Evolutionary conservation across 768 basidiomycete genomes (phyloP).

Genomic region (Polyporus arcularius): DNA sequence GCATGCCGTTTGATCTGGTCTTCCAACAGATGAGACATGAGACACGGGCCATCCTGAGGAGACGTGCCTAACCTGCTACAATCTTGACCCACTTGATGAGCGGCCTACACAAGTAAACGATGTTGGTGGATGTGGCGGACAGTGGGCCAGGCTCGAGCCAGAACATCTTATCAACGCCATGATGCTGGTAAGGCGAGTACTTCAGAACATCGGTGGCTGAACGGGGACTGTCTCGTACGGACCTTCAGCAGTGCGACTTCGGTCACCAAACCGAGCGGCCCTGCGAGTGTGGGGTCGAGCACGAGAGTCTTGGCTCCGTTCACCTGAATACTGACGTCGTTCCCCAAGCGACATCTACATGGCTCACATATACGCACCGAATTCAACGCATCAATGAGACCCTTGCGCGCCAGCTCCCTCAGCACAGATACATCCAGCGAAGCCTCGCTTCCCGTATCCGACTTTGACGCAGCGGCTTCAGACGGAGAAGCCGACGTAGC

Average conservation of each 20-base stretch:
- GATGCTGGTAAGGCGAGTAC: slow-evolving; percentile 60
- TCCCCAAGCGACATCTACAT: background rate
- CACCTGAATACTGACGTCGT: slow-evolving; percentile 47
- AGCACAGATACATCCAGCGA: slow-evolving; percentile 62
- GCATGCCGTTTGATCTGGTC: slow-evolving; percentile 90
- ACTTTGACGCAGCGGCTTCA: slow-evolving; percentile 39
- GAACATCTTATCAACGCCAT: slow-evolving; percentile 99
- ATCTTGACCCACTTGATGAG: slow-evolving; percentile 83
- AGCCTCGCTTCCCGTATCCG: slow-evolving; percentile 38
- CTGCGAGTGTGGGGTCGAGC: slow-evolving; percentile 84
- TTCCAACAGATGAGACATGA: slow-evolving; percentile 38
- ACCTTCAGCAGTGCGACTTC: slow-evolving; percentile 95
- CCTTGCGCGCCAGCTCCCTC: slow-evolving; percentile 77
- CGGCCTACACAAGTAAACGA: slow-evolving; percentile 92
- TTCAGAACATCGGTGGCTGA: background rate
- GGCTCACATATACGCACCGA: slow-evolving; percentile 45
- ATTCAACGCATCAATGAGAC: slow-evolving; percentile 84
- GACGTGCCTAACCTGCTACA: slow-evolving; percentile 73
- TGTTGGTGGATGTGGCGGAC: slow-evolving; percentile 78
- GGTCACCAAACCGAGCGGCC: slow-evolving; percentile 92
- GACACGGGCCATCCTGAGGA: background rate
- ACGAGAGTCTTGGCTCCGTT: slow-evolving; percentile 96
- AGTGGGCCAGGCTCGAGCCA: slow-evolving; percentile 94
- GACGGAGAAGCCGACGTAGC: slow-evolving; percentile 31
- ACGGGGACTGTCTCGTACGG: background rate